Evolutionary conservation across 257 asterid species (phyloP), one percentile per base, ranked within the genome.

Genomic region (Nicotiana noctiflora): DNA sequence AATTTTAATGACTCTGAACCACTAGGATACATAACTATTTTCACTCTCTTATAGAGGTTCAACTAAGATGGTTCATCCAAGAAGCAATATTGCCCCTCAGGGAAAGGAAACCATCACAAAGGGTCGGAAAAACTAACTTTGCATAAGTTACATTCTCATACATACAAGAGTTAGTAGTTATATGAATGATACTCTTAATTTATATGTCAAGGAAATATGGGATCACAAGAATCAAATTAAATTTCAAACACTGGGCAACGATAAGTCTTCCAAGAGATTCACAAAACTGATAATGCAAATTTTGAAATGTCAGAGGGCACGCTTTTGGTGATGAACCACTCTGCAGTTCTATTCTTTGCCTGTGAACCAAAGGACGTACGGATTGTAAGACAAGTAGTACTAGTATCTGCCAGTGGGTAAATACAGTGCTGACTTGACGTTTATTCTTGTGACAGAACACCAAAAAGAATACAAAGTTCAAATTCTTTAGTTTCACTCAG

Each of bases 401-500:
- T 37, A 68, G 55, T 37, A 17, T 67, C 55, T n/a, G 29, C 76
- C 76, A 68, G 31, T 52, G 44, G 75, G 31, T 37, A 37, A 68
- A n/a, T 34, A 51, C 75, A 66, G 52, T 15, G 3, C 53, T 34
- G 29, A n/a, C 29, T 11, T 68, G n/a, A 68, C 3, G 2, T 68
- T 68, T 68, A 40, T 68, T 68, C 76, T 37, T 68, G 23, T 68
- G 76, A 29, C 76, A 40, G 76, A 68, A 40, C 76, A 68, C 76
- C 56, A 66, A 68, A 8, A 67, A 67, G 76, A 6, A 67, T 2
- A 37, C 25, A 8, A 27, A 37, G 12, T 34, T 32, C 31, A 67
- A 67, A 29, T 19, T 67, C 55, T 37, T 67, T 37, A 37, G 76
- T 67, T 37, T 67, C 76, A 67, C 29, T n/a, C 19, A 12, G 55